These are phyloP conservation scores for Phytopythium montanum DNA, from an alignment of 352 stramenopile species.

Conservation along the genomic window DNA sequence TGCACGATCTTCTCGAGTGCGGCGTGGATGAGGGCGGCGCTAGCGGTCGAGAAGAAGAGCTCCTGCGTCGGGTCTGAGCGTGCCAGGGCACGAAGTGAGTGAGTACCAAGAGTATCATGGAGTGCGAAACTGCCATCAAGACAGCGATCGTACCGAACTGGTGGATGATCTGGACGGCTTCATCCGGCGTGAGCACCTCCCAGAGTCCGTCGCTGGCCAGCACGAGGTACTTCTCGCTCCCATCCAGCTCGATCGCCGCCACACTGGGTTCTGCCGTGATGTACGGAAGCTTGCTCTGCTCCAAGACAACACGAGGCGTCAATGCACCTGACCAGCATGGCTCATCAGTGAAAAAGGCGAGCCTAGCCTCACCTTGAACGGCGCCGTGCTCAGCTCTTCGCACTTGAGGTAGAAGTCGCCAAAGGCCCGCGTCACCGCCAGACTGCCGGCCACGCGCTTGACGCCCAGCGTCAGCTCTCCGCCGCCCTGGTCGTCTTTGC, in stretches of 20 bases:
- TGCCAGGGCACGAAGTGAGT: not conserved
- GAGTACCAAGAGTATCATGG: not conserved
- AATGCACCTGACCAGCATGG: not conserved
- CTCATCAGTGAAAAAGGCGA: not conserved
- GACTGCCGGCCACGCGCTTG: slow-evolving; percentile 88
- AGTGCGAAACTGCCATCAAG: not conserved
- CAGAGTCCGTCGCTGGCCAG: slow-evolving; percentile 82
- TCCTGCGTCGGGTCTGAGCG: slow-evolving; percentile 35
- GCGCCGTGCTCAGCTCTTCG: slow-evolving; percentile 86
- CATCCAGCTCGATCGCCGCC: slow-evolving; percentile 37
- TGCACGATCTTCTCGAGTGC: slow-evolving; percentile 68
- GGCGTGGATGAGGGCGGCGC: slow-evolving; percentile 61
- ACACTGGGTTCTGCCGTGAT: slow-evolving; percentile 73
- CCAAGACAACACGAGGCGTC: not conserved
- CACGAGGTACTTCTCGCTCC: slow-evolving; percentile 65
- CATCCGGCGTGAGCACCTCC: slow-evolving; percentile 68
- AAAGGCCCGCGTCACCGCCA: slow-evolving; percentile 90
- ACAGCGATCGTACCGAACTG: slow-evolving; percentile 50
- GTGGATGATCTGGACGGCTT: slow-evolving; percentile 62
- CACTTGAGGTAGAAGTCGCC: slow-evolving; percentile 94
- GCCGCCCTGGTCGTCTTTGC: slow-evolving; percentile 86
- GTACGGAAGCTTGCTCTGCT: slow-evolving; percentile 74
- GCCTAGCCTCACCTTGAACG: slow-evolving; percentile 72
- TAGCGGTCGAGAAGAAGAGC: slow-evolving; percentile 52
- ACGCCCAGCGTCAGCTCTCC: slow-evolving; percentile 60